Conservation (phyloP, 2,329 filamentous ascomycete species). For the Aspergillus intermedius region DNA sequence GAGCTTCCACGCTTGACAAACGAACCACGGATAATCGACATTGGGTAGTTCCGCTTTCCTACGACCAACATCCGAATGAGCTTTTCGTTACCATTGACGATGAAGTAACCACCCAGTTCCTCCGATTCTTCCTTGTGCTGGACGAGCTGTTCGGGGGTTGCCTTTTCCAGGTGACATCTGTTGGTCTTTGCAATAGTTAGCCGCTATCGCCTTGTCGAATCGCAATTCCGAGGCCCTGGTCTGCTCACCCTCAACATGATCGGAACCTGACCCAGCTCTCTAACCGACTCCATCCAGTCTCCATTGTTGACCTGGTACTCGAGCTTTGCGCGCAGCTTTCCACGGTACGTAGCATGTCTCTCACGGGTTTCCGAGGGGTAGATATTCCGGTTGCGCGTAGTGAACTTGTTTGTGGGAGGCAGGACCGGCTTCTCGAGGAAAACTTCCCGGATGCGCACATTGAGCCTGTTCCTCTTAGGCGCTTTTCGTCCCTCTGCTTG, state of each 20-base stretch:
- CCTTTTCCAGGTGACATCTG: constrained; percentile 80
- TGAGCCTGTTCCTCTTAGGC: constrained; percentile 63
- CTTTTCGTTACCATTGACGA: constrained; percentile 97
- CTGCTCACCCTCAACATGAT: constrained; percentile 78
- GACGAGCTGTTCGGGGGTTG: constrained; percentile 75
- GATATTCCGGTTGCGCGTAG: constrained; percentile 71
- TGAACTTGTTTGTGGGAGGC: constrained; percentile 76
- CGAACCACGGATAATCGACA: constrained; percentile 86
- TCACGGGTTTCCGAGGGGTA: constrained; percentile 91
- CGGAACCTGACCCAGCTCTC: constrained; percentile 82
- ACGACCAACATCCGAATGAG: constrained; percentile 88
- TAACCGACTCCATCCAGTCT: constrained; percentile 71
- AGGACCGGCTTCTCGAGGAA: constrained; percentile 75
- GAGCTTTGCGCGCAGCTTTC: constrained; percentile 73
- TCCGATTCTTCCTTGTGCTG: constrained; percentile 89
- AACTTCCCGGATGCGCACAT: constrained; percentile 72
- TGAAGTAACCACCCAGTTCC: constrained; percentile 92
- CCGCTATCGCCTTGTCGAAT: no score
- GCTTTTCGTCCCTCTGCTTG: constrained; percentile 51
- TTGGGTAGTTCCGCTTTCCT: constrained; percentile 85
- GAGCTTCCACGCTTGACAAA: constrained; percentile 80
- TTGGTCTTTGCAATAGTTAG: constrained; percentile 56
- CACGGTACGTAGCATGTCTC: constrained; percentile 83
- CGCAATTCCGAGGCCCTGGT: neutral
- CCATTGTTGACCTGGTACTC: constrained; percentile 84